A percentile compares a stretch with the other conserved stretches of the same genome.
These are phyloP conservation scores for Scedosporium boydii DNA, from an alignment of 2,329 filamentous ascomycete species.

Conservation along the genomic window DNA sequence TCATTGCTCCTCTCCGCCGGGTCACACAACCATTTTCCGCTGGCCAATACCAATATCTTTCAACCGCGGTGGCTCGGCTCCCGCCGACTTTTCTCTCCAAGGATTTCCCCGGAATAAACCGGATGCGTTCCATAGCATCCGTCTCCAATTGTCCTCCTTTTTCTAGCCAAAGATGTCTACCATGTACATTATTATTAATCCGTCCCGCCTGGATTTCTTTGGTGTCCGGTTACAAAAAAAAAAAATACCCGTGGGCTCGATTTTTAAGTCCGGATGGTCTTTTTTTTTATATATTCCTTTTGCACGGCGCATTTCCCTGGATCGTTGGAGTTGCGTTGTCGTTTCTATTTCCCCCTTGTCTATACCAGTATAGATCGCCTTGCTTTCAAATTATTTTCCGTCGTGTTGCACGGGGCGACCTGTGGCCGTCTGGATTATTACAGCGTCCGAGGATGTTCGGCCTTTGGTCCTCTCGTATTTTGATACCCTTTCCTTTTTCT, in stretches of 20 bases:
- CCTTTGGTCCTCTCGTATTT: not conserved
- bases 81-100: not conserved
- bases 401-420: constrained; percentile 1
- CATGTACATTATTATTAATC: not conserved
- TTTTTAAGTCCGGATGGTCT: not conserved
- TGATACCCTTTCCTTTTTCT: constrained; percentile 2
- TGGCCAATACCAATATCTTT: not conserved
- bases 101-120: not conserved
- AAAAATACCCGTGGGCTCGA: constrained; percentile 2
- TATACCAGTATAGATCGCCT: not conserved
- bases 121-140: not conserved
- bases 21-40: no score
- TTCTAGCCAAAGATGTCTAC: not conserved
- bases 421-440: not conserved
- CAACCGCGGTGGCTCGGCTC: not conserved
- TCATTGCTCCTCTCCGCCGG: not conserved
- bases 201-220: not conserved
- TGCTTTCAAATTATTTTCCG: constrained; percentile 1
- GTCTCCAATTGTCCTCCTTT: not conserved
- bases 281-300: not conserved
- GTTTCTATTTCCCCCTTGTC: not conserved
- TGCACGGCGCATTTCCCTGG: not conserved
- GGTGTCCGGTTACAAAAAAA: not conserved
- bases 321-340: not conserved
- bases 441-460: not conserved